These are phyloP conservation scores for Colletotrichum sojae DNA, from an alignment of 2,329 filamentous ascomycete genomes.

Conservation along the genomic window DNA sequence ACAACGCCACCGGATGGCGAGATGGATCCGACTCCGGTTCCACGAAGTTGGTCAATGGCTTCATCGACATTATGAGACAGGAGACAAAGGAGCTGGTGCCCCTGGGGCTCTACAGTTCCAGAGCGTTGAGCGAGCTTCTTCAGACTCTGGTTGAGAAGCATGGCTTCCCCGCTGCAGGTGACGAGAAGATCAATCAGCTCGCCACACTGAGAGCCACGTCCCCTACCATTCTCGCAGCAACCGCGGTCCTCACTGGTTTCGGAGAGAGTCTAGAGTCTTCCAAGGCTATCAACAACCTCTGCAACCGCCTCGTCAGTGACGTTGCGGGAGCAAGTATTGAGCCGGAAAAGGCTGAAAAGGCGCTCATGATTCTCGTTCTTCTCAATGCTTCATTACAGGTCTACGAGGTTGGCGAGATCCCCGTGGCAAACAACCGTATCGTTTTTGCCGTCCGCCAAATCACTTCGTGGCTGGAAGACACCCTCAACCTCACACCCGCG, in stretches of 20 bases:
- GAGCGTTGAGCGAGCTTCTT: slow-evolving; percentile 65
- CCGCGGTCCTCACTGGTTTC: slow-evolving; percentile 67
- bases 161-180: slow-evolving; percentile 60
- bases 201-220: slow-evolving; percentile 63
- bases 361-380: slow-evolving; percentile 65
- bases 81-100: slow-evolving; percentile 59
- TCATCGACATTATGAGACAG: slow-evolving; percentile 62
- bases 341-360: slow-evolving; percentile 61
- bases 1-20: slow-evolving; percentile 55
- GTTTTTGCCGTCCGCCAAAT: slow-evolving; percentile 88
- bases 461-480: slow-evolving; percentile 76
- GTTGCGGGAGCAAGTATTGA: slow-evolving; percentile 64
- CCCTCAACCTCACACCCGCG: slow-evolving; percentile 58
- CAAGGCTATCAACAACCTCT: slow-evolving; percentile 65
- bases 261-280: slow-evolving; percentile 65
- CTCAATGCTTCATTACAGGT: slow-evolving; percentile 67
- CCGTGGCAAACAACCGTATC: slow-evolving; percentile 76
- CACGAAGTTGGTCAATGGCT: slow-evolving; percentile 54
- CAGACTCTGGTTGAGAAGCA: slow-evolving; percentile 62
- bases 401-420: slow-evolving; percentile 67
- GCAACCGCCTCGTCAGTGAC: slow-evolving; percentile 73
- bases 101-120: slow-evolving; percentile 66
- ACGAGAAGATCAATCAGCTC: slow-evolving; percentile 62
- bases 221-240: slow-evolving; percentile 62
- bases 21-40: slow-evolving; percentile 50